Base-by-base conservation (phyloP, 2,329 filamentous ascomycete genomes). In the Colletotrichum filicis region DNA sequence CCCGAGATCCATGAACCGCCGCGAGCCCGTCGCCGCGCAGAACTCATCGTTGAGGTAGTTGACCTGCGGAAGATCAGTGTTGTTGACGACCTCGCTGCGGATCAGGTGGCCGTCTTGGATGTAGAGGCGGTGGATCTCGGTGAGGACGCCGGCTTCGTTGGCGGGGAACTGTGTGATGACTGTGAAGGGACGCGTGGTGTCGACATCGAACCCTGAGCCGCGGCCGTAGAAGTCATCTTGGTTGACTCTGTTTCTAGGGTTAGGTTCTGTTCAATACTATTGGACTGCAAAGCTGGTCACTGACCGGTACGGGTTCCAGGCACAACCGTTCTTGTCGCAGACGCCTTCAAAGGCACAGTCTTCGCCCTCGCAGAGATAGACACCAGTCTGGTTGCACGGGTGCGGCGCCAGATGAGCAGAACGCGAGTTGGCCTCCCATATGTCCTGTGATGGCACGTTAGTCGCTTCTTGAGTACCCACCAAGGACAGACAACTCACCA, bases 341-440 rank as follows among this genome's bases (percentile, higher is more conserved):
- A 85, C 79, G 5, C 84, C 85, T 32, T 79, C 76, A 16, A 73
- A 77, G 11, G 74, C 76, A 77, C 85, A 87, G 61, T 82, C 83
- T 1, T 75, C 80, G 42, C 87, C 87, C 24, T 82, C 79, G 72
- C 86, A 87, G 61, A 80, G 78, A 75, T 85, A 87, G 6, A 87
- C 78, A 2, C 85, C 83, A 0, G 81, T 80, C 26, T 81, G 78
- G 75, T 79, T 84, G 82, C 87, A 89, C 1, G 85, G 80, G 69
- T 89, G 87, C 3, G 87, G 86, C 0, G 87, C 86, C 19, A 87
- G 78, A 9, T 83, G 82, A 22, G 81, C 85, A 5, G 87, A 79
- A 4, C 79, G 79, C 24, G 81, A 81, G 80, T 89, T 89, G 63
- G 87, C 87, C 72, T 89, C 87, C 86, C 87, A 89, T 75, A 89